Evolutionary conservation across 1,284 basidiomycete species (phyloP), one percentile per base, ranked within the genome.

Genomic region (Microstroma glucosiphilum): DNA sequence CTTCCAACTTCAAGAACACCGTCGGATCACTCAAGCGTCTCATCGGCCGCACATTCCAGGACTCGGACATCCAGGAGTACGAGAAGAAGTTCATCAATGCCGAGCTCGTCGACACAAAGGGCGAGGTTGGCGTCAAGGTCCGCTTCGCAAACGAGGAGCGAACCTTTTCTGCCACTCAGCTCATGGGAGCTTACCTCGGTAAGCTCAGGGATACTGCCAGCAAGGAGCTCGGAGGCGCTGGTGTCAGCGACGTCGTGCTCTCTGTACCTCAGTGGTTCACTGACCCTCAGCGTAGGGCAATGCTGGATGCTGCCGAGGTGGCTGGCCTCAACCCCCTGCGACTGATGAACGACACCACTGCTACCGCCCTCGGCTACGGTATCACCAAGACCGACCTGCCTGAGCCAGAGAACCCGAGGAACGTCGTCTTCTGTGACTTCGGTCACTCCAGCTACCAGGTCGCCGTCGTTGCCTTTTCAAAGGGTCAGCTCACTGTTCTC

Each of bases 1-100:
- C 75, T 17, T 75, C 73, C 63, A 78, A 78, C 71, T 78, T 77
- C 61, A 78, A 78, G 60, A 78, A 78, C 70, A 78, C 76, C 48
- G 68, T 78, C 41, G 76, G 76, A 54, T 75, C 72, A n/a, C 70
- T 78, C 56, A 78, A 78, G 70, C 73, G 76, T 58, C 68, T 78
- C 48, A 63, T 78, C 57, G 76, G 76, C 51, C 68, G 76, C 57
- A 70, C 70, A 11, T 61, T 76, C 62, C 61, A 75, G 43, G 76
- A 78, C 60, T 65, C 66, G 54, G 70, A 71, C 26, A 64, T 78
- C n/a, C 75, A 77, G 62, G 67, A 73, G 42, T 59, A 69, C 57
- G 76, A 78, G 58, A 77, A 77, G 71, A 66, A 75, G 60, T 78
- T 75, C 48, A 72, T 78, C 60, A 75, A 76, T 56, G 74, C 75